Conservation (phyloP, 2,329 filamentous ascomycete species). For the Metarhizium sp. region DNA sequence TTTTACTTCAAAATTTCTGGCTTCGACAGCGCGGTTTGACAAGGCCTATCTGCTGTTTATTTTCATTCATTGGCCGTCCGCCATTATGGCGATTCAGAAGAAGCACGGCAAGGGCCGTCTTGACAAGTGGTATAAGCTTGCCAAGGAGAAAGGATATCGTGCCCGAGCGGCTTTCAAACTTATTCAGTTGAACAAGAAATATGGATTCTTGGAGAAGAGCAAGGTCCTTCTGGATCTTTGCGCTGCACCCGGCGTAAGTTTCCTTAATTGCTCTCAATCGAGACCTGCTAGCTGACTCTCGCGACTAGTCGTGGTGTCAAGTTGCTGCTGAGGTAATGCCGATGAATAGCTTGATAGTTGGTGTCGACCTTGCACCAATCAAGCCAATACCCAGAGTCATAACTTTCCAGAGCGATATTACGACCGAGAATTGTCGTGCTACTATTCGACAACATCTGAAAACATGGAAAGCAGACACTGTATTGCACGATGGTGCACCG, state of each 20-base stretch:
- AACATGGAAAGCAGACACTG: slow-evolving; percentile 91
- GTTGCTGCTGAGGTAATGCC: slow-evolving; percentile 96
- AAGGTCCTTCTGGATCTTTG: slow-evolving; percentile 96
- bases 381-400: slow-evolving; percentile 92
- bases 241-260: slow-evolving; percentile 77
- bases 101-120: slow-evolving; percentile 98
- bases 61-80: slow-evolving; percentile 3
- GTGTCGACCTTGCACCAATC: slow-evolving; percentile 90
- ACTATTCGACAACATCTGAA: slow-evolving; percentile 86
- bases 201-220: slow-evolving; percentile 94
- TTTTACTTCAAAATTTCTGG: slow-evolving; percentile 25
- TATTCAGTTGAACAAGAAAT: slow-evolving; percentile 98
- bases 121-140: slow-evolving; percentile 98
- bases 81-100: slow-evolving; percentile 86
- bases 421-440: slow-evolving; percentile 87
- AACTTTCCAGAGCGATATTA: slow-evolving; percentile 96
- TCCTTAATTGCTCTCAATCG: neutral
- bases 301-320: slow-evolving; percentile 79
- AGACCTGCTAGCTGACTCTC: neutral
- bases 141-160: slow-evolving; percentile 96
- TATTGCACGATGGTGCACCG: slow-evolving; percentile 92
- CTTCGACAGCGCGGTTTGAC: slow-evolving; percentile 10
- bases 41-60: neutral
- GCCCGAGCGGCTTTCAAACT: slow-evolving; percentile 96
- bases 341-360: slow-evolving; percentile 77